Conservation (phyloP, 192 early-diverging fungal species). For the Entrophospora sp. region DNA sequence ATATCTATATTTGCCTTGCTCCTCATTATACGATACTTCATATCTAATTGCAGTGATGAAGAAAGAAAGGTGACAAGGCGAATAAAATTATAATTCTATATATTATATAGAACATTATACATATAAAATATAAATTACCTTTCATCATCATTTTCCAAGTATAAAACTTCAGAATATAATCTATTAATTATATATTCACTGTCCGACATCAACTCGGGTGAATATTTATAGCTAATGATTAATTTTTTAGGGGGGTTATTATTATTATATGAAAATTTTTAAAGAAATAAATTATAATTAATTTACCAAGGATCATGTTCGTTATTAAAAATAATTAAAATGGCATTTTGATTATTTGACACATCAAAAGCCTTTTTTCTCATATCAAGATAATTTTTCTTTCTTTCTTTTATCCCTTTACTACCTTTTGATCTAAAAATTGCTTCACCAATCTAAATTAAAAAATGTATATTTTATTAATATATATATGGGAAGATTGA, state of each 20-base stretch:
- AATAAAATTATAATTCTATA: too few relatives aligned
- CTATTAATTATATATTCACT: slow-evolving; percentile 27
- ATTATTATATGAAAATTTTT: too few relatives aligned
- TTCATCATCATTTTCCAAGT: slow-evolving; percentile 38
- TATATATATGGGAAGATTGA: too few relatives aligned
- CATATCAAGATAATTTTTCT: slow-evolving; percentile 26
- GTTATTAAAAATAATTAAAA: slow-evolving; percentile 40
- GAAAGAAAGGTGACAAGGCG: too few relatives aligned
- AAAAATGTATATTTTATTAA: too few relatives aligned
- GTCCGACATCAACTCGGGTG: slow-evolving; percentile 38
- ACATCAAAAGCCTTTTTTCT: slow-evolving; percentile 29
- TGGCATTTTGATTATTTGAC: slow-evolving; percentile 26
- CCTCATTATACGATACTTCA: slow-evolving; percentile 22
- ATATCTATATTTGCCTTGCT: slow-evolving; percentile 26
- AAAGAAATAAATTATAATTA: too few relatives aligned
- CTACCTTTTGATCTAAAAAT: slow-evolving; percentile 26
- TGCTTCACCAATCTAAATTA: slow-evolving; percentile 19
- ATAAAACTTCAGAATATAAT: slow-evolving; percentile 28
- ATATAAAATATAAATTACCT: slow-evolving; percentile 28
- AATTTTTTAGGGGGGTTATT: too few relatives aligned
- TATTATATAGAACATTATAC: too few relatives aligned
- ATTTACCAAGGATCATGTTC: slow-evolving; percentile 51
- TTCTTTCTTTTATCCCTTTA: slow-evolving; percentile 32
- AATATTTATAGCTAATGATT: slow-evolving; percentile 57
- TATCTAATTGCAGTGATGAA: too few relatives aligned